Base-by-base conservation (phyloP, 2,329 filamentous ascomycete species). In the Leptosphaerulina australis region DNA sequence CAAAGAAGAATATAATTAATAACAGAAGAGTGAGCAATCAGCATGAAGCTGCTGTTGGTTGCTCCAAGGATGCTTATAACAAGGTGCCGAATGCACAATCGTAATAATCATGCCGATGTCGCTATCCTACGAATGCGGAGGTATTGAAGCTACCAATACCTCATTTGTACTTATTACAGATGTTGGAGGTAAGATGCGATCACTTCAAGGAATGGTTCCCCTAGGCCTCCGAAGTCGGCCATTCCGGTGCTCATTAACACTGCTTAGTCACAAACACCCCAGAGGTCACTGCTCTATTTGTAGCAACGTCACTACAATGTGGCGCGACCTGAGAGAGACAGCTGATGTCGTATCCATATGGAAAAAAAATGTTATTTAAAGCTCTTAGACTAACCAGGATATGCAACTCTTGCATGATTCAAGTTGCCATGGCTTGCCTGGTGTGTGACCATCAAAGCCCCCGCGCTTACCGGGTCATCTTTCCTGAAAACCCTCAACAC, bases 81-180 rank as follows among this genome's bases (percentile, higher is more conserved):
- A 21, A 11, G 4, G 26, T 5, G 10, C 15, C 5, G 4, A 30
- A 6, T 35, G 8, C 12, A 30, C 18, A 6, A 24, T 10, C 15
- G 5, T 29, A 33, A 30, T 9, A n/a, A 9, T 12, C 18, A 35
- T 14, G 36, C 41, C 35, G 43, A 54, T 29, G 28, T 44, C 41
- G 29, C 46, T 25, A 14, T 11, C 5, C 28, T 50, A 38, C 46
- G 37, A 47, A 6, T 44, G 30, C 51, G 51, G 51, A 50, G 46
- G n/a, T 24, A 39, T 35, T 14, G 14, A 14, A 33, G 20, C 33
- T 39, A 46, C 41, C 33, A 39, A 21, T 17, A 21, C 14, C 33
- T 21, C 11, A 31, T 7, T 34, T 24, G 11, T 14, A 15, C 2
- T 29, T 18, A 31, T 28, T 29, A 34, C 18, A 37, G 9, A 14